Evolutionary conservation across 1,139 yeast genomes (phyloP), one percentile per base, ranked within the genome.

Genomic region (Kodamaea alishanica): DNA sequence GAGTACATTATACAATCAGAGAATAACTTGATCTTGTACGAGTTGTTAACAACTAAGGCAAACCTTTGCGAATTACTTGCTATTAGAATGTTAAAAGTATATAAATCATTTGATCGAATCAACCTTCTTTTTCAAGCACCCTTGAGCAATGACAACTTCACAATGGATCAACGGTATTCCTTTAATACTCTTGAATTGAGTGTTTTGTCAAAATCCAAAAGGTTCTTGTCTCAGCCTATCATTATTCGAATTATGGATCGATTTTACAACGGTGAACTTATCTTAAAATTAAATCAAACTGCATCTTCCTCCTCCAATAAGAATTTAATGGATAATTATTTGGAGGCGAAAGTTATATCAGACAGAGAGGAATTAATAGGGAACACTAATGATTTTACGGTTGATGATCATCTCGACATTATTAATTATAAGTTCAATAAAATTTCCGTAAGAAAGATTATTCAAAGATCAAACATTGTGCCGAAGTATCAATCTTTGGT

Each of bases 61-160:
- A 66, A 63, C 42, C 64, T 78, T 4, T 79, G 84, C 54, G 84
- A 79, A 51, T 56, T 77, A 9, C 59, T 77, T 32, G 80, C 83
- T 2, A 66, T 77, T 26, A 58, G 80, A 45, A 64, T 77, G 55
- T 57, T 78, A 28, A 60, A 77, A 39, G 82, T 77, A 41, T 77
- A 70, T 50, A 64, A 64, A 34, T 65, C 75, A 2, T 61, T 61
- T 31, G 73, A 68, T 39, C 48, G 77, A 37, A 70, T 78, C 39
- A 70, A 75, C 39, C 49, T 57, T 45, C 62, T 61, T 50, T 79
- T 55, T 53, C 65, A 52, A 40, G 71, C 71, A 52, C 73, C 80
- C 10, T 60, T 79, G 35, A 52, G 51, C 11, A 52, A 55, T 9
- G 50, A 49, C 22, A 37, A 38, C 24, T 51, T 44, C 23, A 38